Evolutionary conservation across 2,329 filamentous ascomycete genomes (phyloP), one percentile per base, ranked within the genome.

Genomic region (Xylaria sp.): DNA sequence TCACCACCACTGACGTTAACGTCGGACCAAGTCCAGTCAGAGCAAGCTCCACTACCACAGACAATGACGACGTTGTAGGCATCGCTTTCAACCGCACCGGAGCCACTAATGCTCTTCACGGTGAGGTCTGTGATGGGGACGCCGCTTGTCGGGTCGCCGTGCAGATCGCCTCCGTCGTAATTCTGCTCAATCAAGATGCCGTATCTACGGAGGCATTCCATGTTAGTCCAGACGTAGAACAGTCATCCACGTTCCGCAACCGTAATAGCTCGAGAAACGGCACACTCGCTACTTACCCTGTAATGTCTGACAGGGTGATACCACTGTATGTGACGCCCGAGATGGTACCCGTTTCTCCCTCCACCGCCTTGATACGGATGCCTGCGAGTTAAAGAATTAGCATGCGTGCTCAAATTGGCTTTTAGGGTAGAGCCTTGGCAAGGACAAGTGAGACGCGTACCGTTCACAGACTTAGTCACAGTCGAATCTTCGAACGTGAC

Each of bases 141-240:
- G 56, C 82, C 83, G n/a, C 64, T 70, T 28, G 85, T 87, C 6
- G 85, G 84, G 1, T 74, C 81, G 51, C 81, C 58, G 72, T 76
- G 4, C 76, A 70, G 78, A 32, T 69, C 77, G 23, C 83, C 83
- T 62, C 78, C 81, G 61, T 84, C 78, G 73, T 88, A 89, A 76
- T 89, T 86, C 80, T 90, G 88, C 77, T 89, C 81, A 67, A 90
- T 84, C 60, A 89, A 81, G 67, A 90, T 84, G 54, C 85, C 87
- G 75, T 89, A 88, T 25, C 84, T 79, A 28, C 51, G 4, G 7
- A 37, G 32, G 13, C 7, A 58, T n/a, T 9, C 18, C 1, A 25
- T 10, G 57, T 66, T 32, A 69, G 63, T 18, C 50, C 13, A 23
- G 3, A 37, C 2, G 0, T 10, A 0, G 2, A 41, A 32, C 9